phyloP scores from a whole-genome alignment of 179 eudicot species.

The Carnegiea gigantea region DNA sequence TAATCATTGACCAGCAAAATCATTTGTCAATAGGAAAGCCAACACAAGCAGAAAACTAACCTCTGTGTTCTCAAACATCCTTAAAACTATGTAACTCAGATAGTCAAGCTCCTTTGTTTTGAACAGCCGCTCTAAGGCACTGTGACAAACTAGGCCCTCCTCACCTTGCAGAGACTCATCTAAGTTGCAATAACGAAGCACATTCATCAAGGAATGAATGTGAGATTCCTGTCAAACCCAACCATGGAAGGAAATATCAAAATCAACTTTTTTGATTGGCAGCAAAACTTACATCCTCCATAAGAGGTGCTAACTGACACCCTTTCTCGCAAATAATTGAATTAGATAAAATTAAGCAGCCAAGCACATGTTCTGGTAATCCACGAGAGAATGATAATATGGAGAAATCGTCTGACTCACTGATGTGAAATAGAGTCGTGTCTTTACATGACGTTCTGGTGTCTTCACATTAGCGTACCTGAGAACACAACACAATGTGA shows the following conservation, averaged over 20 bases:
- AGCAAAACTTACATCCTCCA: no score
- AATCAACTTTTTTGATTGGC: background rate
- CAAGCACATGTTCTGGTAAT: background rate
- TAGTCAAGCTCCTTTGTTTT: slow-evolving; percentile 97
- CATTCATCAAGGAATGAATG: slow-evolving; percentile 96
- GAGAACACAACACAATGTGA: slow-evolving; percentile 17
- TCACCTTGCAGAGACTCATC: slow-evolving; percentile 94
- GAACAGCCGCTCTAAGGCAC: slow-evolving; percentile 74
- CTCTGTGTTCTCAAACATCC: slow-evolving; percentile 97
- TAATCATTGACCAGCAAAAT: background rate
- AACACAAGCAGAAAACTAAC: slow-evolving; percentile 37
- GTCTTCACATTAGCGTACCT: slow-evolving; percentile 96
- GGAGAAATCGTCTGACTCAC: slow-evolving; percentile 39
- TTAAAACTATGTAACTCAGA: slow-evolving; percentile 84
- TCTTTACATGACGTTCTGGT: slow-evolving; percentile 93
- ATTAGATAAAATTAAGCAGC: background rate
- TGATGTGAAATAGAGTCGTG: slow-evolving; percentile 93
- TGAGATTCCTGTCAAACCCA: slow-evolving; percentile 77
- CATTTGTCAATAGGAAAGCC: background rate
- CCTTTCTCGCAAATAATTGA: background rate
- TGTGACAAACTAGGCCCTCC: slow-evolving; percentile 72
- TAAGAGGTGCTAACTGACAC: no score
- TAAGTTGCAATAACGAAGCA: slow-evolving; percentile 94
- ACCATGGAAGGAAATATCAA: background rate
- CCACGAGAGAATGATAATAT: background rate